Percentiles rank a stretch among this genome's conserved stretches.
phyloP scores from a whole-genome alignment of 306 rosid genomes.

The Sphenostylis stenocarpa region DNA sequence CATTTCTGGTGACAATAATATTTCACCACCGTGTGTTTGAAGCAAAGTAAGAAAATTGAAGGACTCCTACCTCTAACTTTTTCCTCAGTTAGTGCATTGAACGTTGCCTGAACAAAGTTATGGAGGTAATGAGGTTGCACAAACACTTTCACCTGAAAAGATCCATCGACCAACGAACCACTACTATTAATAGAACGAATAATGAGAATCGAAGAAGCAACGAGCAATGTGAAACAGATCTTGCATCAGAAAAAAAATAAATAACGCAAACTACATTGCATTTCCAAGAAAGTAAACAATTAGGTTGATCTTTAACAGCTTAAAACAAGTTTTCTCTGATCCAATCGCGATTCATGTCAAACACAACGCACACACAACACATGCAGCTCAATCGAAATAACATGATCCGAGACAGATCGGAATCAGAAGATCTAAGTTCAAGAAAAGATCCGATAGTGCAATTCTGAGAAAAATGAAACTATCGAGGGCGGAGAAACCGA shows the following conservation, averaged over 20 bases:
- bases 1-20: neutral
- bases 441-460: slow-evolving; percentile 22
- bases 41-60: slow-evolving; percentile 9
- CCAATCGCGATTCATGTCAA: slow-evolving; percentile 15
- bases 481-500: neutral
- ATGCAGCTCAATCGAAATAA: slow-evolving; percentile 20
- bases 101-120: slow-evolving; percentile 91
- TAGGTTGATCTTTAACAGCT: neutral
- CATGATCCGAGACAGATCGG: slow-evolving; percentile 39
- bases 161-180: slow-evolving; percentile 32
- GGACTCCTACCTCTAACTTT: slow-evolving; percentile 72
- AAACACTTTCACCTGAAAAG: slow-evolving; percentile 91
- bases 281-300: neutral
- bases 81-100: slow-evolving; percentile 75
- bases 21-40: slow-evolving; percentile 1
- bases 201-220: neutral
- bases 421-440: slow-evolving; percentile 1
- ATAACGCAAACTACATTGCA: neutral
- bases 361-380: neutral
- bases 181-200: slow-evolving; percentile 21
- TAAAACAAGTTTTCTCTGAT: slow-evolving; percentile 24
- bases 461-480: slow-evolving; percentile 3
- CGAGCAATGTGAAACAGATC: neutral
- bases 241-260: slow-evolving; percentile 23
- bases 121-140: slow-evolving; percentile 81